phyloP scores from a whole-genome alignment of 1,284 basidiomycete species.

The Cutaneotrichosporon sp. region DNA sequence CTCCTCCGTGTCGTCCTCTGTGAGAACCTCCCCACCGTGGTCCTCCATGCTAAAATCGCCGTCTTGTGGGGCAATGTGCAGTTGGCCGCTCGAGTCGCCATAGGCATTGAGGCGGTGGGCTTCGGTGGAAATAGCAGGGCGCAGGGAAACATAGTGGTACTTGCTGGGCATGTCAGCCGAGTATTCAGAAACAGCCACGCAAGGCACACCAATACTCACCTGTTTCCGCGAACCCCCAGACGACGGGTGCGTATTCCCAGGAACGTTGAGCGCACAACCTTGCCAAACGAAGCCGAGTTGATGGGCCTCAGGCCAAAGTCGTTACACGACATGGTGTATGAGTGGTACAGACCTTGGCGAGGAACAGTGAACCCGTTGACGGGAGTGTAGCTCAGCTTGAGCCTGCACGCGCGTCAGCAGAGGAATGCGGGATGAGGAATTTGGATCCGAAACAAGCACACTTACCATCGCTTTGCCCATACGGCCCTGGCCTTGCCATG shows the following conservation, averaged over 20 bases:
- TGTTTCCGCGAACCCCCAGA: slow-evolving; percentile 85
- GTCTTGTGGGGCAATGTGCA: slow-evolving; percentile 27
- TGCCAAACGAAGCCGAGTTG: slow-evolving; percentile 90
- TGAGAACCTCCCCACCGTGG: slow-evolving; percentile 20
- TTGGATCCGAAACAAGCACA: slow-evolving; percentile 5
- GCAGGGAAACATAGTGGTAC: slow-evolving; percentile 60
- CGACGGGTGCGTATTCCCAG: slow-evolving; percentile 91
- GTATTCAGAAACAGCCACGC: neutral
- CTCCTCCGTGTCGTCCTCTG: slow-evolving; percentile 35
- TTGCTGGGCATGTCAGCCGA: slow-evolving; percentile 26
- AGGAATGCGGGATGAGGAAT: neutral
- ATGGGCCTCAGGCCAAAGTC: slow-evolving; percentile 62
- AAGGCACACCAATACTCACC: slow-evolving; percentile 20
- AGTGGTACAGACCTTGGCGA: slow-evolving; percentile 87
- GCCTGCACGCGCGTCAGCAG: slow-evolving; percentile 26
- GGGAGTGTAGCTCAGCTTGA: slow-evolving; percentile 40
- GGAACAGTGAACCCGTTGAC: slow-evolving; percentile 55
- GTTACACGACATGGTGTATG: slow-evolving; percentile 79
- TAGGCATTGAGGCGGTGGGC: slow-evolving; percentile 87
- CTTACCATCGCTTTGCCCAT: slow-evolving; percentile 49
- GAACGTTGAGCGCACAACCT: slow-evolving; percentile 88
- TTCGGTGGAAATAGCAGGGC: slow-evolving; percentile 80
- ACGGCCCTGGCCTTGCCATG: slow-evolving; percentile 41
- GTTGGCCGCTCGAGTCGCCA: slow-evolving; percentile 56
- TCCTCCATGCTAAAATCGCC: slow-evolving; percentile 24